Base-by-base conservation (phyloP, 352 stramenopile genomes). In the Phytophthora ramorum region DNA sequence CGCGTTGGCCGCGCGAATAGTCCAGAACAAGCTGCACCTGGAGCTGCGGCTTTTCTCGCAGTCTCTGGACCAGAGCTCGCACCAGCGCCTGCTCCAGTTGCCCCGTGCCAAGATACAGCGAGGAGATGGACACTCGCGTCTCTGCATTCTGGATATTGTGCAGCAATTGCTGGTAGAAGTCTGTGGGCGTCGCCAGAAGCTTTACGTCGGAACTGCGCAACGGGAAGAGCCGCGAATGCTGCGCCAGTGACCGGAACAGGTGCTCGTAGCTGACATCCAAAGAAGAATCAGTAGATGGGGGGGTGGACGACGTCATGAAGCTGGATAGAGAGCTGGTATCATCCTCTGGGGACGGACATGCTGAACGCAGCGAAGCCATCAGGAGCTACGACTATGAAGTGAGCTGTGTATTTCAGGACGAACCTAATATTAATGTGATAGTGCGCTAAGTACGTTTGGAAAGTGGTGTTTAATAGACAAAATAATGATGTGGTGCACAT, bases 71-170 rank as follows among this genome's bases (percentile, higher is more conserved):
- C 17, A 93, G 63, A 22, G 78, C 61, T 10, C 75, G 52, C 19
- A 93, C 79, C 16, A 93, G 66, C 2, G 60, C 58, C 6, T 44
- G 51, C 56, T 91, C 83, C 20, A 92, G 67, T 28, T 72, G 58
- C 38, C 83, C 83, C 1, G 84, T 93, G 55, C 85, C 85, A 9
- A 93, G 43, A 59, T 93, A 93, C 22, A 93, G 63, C 44, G 83
- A 92, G 13, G 85, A 89, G 43, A 93, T 76, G 28, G 78, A 83
- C 19, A 93, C 75, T 26, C 76, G 77, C 13, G 37, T 63, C 57
- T 78, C 58, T 24, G 85, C 85, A 8, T 56, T 44, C 35, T 72
- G 70, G 35, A 94, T 83, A 60, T 91, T 90, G 63, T 52, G 44
- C 38, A 91, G 41, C 34, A 94, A 58, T 52, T 81, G 73, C 56